Conservation (phyloP, 306 rosid genomes). For the Sphenostylis stenocarpa region DNA sequence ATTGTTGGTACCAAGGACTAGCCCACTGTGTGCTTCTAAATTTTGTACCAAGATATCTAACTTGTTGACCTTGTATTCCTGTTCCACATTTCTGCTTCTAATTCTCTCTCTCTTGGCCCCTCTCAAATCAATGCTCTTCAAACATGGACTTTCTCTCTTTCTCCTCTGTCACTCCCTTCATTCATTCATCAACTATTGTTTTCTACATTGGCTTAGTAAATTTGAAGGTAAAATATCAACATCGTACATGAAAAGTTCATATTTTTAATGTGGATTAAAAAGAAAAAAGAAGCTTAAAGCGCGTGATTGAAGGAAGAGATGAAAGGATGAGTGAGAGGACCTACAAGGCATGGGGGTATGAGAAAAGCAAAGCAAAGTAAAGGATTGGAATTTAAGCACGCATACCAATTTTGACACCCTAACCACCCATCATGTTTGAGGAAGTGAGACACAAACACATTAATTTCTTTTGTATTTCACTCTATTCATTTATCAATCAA, state of each 20-base stretch:
- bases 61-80: background rate
- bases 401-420: constrained; percentile 62
- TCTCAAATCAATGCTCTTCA: background rate
- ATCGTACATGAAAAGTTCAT: too few species aligned
- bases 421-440: constrained; percentile 85
- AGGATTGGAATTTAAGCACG: constrained; percentile 51
- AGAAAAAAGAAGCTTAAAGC: too few species aligned
- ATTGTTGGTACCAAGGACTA: background rate
- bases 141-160: background rate
- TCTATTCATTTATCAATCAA: background rate
- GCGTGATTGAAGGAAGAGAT: background rate
- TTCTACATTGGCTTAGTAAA: too few species aligned
- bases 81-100: background rate
- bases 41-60: background rate
- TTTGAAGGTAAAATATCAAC: too few species aligned
- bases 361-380: background rate
- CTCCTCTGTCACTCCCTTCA: background rate
- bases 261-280: too few species aligned
- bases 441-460: constrained; percentile 56
- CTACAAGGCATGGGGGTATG: constrained; percentile 32
- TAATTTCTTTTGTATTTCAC: constrained; percentile 29
- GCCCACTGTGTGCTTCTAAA: background rate
- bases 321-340: constrained; percentile 12
- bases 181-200: too few species aligned
- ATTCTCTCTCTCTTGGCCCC: background rate